A percentile compares a stretch with the other conserved stretches of the same genome.
These are phyloP conservation scores for Dactylellina haptotyla DNA, from an alignment of 2,329 filamentous ascomycete species.

Conservation along the genomic window DNA sequence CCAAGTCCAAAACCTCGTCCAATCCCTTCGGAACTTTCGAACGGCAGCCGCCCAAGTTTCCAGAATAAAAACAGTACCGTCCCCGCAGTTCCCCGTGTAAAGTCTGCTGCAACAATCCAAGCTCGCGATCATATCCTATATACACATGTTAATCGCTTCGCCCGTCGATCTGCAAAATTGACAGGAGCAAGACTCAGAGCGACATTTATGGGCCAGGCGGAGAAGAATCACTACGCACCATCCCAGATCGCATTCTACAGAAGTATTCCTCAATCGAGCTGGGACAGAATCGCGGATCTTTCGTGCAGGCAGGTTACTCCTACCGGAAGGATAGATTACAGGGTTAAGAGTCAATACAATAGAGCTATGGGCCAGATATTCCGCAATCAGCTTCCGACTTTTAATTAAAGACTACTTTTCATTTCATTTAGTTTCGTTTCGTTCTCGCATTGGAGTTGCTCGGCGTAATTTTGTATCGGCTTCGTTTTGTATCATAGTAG, in stretches of 20 bases:
- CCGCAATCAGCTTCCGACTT: slow-evolving; percentile 20
- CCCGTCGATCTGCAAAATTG: slow-evolving; percentile 13
- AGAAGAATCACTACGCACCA: slow-evolving; percentile 6
- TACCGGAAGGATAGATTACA: slow-evolving; percentile 13
- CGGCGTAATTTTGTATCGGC: no score
- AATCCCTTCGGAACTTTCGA: background rate
- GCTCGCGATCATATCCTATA: no score
- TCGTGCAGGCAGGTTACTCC: slow-evolving; percentile 22
- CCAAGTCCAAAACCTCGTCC: background rate
- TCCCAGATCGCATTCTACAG: slow-evolving; percentile 32
- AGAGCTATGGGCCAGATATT: slow-evolving; percentile 21
- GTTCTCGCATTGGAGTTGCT: no score
- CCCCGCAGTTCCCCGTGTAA: background rate
- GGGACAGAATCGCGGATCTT: slow-evolving; percentile 32
- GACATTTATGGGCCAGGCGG: slow-evolving; percentile 8
- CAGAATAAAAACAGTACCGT: no score
- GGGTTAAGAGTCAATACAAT: slow-evolving; percentile 13
- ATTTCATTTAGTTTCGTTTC: no score
- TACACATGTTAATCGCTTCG: background rate
- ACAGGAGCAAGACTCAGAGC: background rate
- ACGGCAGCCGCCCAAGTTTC: no score
- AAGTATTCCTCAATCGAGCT: slow-evolving; percentile 20
- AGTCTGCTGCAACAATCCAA: background rate
- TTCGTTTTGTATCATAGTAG: no score
- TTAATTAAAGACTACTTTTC: slow-evolving; percentile 7